phyloP scores from a whole-genome alignment of 768 basidiomycete genomes.

The Coprinopsis strossmayeri region DNA sequence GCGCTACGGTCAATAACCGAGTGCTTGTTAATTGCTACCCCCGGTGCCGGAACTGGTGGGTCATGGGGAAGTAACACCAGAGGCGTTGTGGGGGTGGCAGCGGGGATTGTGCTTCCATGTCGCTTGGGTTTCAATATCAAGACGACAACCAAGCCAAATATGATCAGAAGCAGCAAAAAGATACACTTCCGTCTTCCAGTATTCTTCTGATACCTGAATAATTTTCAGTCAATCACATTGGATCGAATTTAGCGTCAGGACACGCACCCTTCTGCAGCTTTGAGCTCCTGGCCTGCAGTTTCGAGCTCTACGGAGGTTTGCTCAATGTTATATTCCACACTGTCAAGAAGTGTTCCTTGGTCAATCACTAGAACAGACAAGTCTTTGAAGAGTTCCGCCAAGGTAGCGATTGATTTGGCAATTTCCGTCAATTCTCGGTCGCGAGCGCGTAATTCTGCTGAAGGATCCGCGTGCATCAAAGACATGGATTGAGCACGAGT shows the following conservation, averaged over 20 bases:
- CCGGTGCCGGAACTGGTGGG: not conserved
- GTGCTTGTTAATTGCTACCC: not conserved
- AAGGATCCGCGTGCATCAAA: conserved; percentile 33
- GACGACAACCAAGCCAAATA: conserved; percentile 80
- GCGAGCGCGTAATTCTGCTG: conserved; percentile 36
- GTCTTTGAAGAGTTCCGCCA: conserved; percentile 97
- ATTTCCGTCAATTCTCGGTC: conserved; percentile 80
- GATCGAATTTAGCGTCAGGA: conserved; percentile 8
- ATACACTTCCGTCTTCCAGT: conserved; percentile 93
- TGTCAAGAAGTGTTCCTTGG: conserved; percentile 95
- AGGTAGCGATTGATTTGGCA: conserved; percentile 82
- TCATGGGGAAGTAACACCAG: conserved; percentile 8
- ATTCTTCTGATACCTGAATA: conserved; percentile 81
- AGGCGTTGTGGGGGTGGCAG: conserved; percentile 18
- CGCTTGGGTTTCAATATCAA: conserved; percentile 89
- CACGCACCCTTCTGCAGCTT: conserved; percentile 72
- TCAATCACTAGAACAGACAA: conserved; percentile 91
- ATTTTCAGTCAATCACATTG: conserved; percentile 8
- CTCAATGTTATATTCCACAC: conserved; percentile 96
- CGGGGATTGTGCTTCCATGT: conserved; percentile 24
- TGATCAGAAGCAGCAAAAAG: conserved; percentile 83
- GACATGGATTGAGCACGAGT: conserved; percentile 31
- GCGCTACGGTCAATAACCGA: conserved; percentile 1
- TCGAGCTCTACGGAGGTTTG: conserved; percentile 76
- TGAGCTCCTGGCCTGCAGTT: conserved; percentile 80